Evolutionary conservation across 768 basidiomycete genomes (phyloP), one percentile per base, ranked within the genome.

Genomic region (Galerina sulciceps): DNA sequence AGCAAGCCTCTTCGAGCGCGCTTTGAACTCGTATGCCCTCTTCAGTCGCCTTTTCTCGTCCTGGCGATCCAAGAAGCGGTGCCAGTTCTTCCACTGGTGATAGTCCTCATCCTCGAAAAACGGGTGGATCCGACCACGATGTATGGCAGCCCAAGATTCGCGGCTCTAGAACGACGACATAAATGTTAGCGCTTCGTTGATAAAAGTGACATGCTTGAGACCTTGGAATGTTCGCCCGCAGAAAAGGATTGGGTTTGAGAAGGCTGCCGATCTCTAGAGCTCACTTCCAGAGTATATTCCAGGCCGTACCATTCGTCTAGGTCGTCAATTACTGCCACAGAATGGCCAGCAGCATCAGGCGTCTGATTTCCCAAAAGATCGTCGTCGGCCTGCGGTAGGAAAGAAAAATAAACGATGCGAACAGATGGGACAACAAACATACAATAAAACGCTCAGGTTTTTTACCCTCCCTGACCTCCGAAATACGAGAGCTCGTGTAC

Each of bases 51-150:
- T 66, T 53, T 64, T 69, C 50, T 75, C 71, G 45, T 78, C 76
- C 57, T 73, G 70, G 3, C 65, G 71, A 47, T 81, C 79, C 18
- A 81, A 70, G 52, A 67, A 73, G n/a, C 69, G 67, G 57, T 80
- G 80, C 79, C 79, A 81, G 52, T 74, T 75, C 62, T 73, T 74
- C 79, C 80, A 81, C 38, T 73, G 72, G 38, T 70, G 69, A 49
- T 75, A 81, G 49, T 77, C 76, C 54, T 78, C 72, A 55, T 79
- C 76, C 55, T 75, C 76, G 54, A 71, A 72, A 53, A 67, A 72
- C 0, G 79, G 77, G 55, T 78, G 72, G 13, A 77, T 65, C 4
- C 60, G 68, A 3, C 75, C 76, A 53, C 68, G 68, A 60, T 76
- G 79, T 23, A 80, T 68, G 8, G 75, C 75, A 0, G 75, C 76